Evolutionary conservation across 805 yeast genomes (phyloP).

Genomic region (Candida nemodendra): DNA sequence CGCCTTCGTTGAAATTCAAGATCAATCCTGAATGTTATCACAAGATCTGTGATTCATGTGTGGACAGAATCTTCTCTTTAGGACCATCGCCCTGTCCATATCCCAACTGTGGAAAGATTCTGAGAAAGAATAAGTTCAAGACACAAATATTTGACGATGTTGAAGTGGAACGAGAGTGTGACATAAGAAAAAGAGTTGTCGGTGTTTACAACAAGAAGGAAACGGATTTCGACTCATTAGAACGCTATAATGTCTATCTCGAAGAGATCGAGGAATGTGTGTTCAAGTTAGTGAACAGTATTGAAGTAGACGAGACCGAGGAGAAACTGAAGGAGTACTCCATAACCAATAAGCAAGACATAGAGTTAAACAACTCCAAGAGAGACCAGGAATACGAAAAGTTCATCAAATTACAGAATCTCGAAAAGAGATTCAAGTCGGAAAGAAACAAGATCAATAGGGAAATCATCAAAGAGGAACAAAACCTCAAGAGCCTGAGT

Average conservation of each 20-base stretch:
- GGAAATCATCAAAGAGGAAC: constrained; percentile 54
- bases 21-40: constrained; percentile 98
- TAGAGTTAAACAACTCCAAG: constrained; percentile 70
- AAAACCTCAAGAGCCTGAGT: constrained; percentile 40
- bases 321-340: constrained; percentile 67
- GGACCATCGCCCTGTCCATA: constrained; percentile 99
- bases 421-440: constrained; percentile 67
- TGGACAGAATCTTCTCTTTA: constrained; percentile 85
- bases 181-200: constrained; percentile 75
- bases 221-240: constrained; percentile 62
- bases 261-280: constrained; percentile 82
- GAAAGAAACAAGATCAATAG: constrained; percentile 66
- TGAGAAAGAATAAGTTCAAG: constrained; percentile 87
- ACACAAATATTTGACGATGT: constrained; percentile 91
- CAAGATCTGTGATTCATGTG: constrained; percentile 95
- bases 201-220: constrained; percentile 77
- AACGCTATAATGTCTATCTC: constrained; percentile 70
- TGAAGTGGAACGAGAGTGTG: constrained; percentile 87
- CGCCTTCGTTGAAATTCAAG: constrained; percentile 88
- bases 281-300: constrained; percentile 68
- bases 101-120: constrained; percentile 80
- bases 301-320: constrained; percentile 69
- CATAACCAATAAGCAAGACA: constrained; percentile 68
- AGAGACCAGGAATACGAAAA: constrained; percentile 70
- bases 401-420: constrained; percentile 59